These are phyloP conservation scores for Fusarium bactridioides DNA, from an alignment of 2,329 filamentous ascomycete genomes.

Conservation along the genomic window DNA sequence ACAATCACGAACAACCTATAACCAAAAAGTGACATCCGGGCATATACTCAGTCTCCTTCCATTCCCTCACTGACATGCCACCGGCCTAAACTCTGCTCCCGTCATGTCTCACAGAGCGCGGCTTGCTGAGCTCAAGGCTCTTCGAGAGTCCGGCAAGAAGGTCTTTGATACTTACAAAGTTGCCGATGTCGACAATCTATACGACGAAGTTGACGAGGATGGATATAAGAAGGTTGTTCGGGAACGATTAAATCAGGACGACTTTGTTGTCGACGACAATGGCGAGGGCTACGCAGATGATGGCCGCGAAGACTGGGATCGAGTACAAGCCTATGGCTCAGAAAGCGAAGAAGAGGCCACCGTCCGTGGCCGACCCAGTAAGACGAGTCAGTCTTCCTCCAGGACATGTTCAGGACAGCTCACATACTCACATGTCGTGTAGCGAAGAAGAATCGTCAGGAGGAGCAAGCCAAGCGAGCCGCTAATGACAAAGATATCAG, in stretches of 20 bases:
- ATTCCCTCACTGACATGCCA: slow-evolving; percentile 31
- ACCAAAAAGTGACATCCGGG: not conserved
- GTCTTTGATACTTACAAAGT: slow-evolving; percentile 87
- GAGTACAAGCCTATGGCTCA: slow-evolving; percentile 71
- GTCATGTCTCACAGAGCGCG: slow-evolving; percentile 56
- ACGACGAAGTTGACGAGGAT: slow-evolving; percentile 96
- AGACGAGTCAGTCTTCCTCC: slow-evolving; percentile 55
- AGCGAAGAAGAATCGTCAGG: slow-evolving; percentile 89
- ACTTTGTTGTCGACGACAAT: slow-evolving; percentile 99
- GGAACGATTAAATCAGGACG: slow-evolving; percentile 87
- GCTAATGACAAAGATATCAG: slow-evolving; percentile 91
- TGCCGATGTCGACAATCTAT: slow-evolving; percentile 82
- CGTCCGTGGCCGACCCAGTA: slow-evolving; percentile 56
- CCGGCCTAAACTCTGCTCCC: slow-evolving; percentile 26
- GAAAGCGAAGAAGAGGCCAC: slow-evolving; percentile 69
- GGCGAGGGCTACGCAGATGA: slow-evolving; percentile 97
- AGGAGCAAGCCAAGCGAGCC: slow-evolving; percentile 84
- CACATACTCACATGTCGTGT: not conserved
- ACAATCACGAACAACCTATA: not conserved
- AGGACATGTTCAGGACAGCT: not conserved
- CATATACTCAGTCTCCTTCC: not conserved
- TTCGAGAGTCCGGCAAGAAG: slow-evolving; percentile 90
- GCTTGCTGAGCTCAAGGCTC: slow-evolving; percentile 81
- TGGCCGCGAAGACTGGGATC: slow-evolving; percentile 92
- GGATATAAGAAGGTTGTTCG: slow-evolving; percentile 97